Conservation (phyloP, 345 rosid species). For the Brassica nigra region DNA sequence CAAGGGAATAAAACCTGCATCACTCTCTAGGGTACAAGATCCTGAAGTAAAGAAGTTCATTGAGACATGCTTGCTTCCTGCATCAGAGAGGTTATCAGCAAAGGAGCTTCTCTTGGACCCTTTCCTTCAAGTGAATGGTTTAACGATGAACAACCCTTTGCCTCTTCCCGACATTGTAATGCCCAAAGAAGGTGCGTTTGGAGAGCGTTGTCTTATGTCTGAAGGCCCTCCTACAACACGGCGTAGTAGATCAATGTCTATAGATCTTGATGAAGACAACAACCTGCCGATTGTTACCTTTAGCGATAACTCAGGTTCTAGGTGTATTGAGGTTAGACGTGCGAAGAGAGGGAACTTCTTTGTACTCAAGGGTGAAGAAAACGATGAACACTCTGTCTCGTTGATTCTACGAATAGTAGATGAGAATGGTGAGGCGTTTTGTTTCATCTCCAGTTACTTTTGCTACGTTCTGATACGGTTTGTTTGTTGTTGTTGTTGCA, state of each 20-base stretch:
- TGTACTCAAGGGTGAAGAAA: conserved; percentile 66
- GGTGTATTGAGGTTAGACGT: conserved; percentile 61
- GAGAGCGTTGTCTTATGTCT: conserved; percentile 76
- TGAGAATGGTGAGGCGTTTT: conserved; percentile 53
- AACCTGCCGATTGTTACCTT: conserved; percentile 60
- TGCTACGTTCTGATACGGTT: not conserved
- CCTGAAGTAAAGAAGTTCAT: conserved; percentile 69
- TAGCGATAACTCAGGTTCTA: conserved; percentile 46
- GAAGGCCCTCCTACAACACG: conserved; percentile 59
- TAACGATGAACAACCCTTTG: conserved; percentile 49
- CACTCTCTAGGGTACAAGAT: conserved; percentile 19
- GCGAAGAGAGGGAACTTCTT: conserved; percentile 62
- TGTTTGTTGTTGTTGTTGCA: conserved; percentile 27
- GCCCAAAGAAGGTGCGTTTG: conserved; percentile 69
- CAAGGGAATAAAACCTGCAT: not conserved
- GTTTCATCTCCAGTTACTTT: not conserved
- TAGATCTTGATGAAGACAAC: conserved; percentile 59
- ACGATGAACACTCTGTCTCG: conserved; percentile 71
- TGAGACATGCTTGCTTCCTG: conserved; percentile 87
- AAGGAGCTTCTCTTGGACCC: conserved; percentile 74
- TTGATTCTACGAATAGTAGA: conserved; percentile 76
- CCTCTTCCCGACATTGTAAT: conserved; percentile 65
- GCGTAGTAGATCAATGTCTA: conserved; percentile 45
- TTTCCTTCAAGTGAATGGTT: conserved; percentile 65
- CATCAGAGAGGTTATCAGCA: conserved; percentile 74